Evolutionary conservation across 495 filamentous ascomycete species (phyloP).

Genomic region (Neurospora sp.): DNA sequence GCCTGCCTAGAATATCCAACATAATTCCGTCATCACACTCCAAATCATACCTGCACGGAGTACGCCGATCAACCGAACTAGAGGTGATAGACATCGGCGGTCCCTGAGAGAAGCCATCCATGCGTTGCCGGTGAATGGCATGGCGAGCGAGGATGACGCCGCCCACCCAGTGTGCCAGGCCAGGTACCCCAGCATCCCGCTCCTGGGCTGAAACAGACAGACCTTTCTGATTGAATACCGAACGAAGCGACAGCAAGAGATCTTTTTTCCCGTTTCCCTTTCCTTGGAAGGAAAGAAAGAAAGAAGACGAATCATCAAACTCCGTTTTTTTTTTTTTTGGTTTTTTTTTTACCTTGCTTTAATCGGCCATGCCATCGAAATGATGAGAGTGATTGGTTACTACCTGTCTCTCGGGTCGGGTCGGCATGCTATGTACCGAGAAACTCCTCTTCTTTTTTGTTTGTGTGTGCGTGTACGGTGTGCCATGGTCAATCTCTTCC

Average conservation of each 20-base stretch:
- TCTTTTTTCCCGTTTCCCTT: background rate
- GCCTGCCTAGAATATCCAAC: background rate
- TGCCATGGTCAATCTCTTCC: background rate
- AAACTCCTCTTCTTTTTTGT: background rate
- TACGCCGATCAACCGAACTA: background rate
- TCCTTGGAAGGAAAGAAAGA: background rate
- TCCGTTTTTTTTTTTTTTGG: background rate
- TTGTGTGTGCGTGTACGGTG: background rate
- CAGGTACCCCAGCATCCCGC: background rate
- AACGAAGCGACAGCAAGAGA: background rate
- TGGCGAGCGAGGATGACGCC: background rate
- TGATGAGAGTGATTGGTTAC: background rate
- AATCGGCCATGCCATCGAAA: background rate
- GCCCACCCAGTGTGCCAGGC: background rate
- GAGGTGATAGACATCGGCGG: background rate
- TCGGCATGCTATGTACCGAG: background rate
- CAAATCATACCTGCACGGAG: background rate
- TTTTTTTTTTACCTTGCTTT: background rate
- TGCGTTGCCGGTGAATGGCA: background rate
- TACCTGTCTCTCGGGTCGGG: background rate
- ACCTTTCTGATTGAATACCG: background rate
- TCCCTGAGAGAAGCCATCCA: background rate
- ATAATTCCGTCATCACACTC: background rate
- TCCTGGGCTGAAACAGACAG: background rate
- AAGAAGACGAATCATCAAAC: background rate